Base-by-base conservation (phyloP, 1,284 basidiomycete genomes). In the Heterobasidion annosum region DNA sequence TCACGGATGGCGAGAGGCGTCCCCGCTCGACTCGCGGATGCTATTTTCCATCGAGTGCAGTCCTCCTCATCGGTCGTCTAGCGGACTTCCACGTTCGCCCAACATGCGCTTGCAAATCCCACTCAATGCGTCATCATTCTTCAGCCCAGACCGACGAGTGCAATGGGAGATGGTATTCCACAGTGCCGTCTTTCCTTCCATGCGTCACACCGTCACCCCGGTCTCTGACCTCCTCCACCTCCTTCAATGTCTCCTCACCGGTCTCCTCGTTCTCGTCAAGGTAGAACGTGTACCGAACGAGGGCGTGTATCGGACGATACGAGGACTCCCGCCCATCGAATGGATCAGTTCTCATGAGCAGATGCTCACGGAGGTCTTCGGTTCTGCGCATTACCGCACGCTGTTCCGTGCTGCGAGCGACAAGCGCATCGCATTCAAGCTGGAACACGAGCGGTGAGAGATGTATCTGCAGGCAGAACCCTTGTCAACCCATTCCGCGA, bases 141-240 rank as follows among this genome's bases (percentile, higher is more conserved):
- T 91, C 71, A 85, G 84, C 52, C 86, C 87, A 12, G 85, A 90
- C 67, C 74, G 88, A 61, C 79, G 85, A 58, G 78, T 90, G 47
- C 88, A 90, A 64, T 91, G 88, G 88, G 82, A 91, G 67, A 90
- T 91, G 88, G 86, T 89, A 59, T 91, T 91, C 66, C 87, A 91
- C 67, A 82, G 81, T 63, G 86, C 88, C 65, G 81, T 84, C 56
- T 91, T 90, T 71, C 85, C 85, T 59, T 83, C 82, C 46, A 79
- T 89, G 59, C 78, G 88, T 47, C 85, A 88, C 69, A 82, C 85
- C 63, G 82, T 85, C 54, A 81, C 82, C 44, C 85, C 88, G 51
- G 78, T 91, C 67, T 81, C 78, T 67, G 88, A 90, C 69, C 82
- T 90, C 61, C 74, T 91, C 57, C 79, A 82, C 66, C 76, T 91